These are phyloP conservation scores for Angomonas ambiguus DNA, from an alignment of 208 protist species.

Conservation along the genomic window DNA sequence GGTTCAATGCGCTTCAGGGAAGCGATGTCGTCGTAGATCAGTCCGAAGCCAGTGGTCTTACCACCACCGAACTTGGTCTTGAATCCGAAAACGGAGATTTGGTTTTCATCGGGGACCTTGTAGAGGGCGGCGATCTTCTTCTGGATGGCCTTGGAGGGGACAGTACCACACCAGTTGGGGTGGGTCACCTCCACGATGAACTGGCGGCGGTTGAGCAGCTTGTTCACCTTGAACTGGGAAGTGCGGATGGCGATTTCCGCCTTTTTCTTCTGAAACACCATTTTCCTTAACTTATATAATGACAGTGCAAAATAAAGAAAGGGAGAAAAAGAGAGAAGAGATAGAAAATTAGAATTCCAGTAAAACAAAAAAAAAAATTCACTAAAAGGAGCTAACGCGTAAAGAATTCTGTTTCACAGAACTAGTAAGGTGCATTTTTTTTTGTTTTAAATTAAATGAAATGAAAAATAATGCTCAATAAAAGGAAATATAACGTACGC, in stretches of 20 bases:
- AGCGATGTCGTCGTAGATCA: conserved; percentile 98
- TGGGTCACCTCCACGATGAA: conserved; percentile 95
- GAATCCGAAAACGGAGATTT: conserved; percentile 97
- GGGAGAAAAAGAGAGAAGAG: conserved; percentile 9
- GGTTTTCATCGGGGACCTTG: conserved; percentile 95
- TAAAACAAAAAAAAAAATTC: conserved; percentile 5
- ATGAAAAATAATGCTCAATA: conserved; percentile 3
- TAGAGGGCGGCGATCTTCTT: conserved; percentile 96
- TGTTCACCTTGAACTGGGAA: conserved; percentile 99
- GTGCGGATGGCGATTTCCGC: conserved; percentile 91
- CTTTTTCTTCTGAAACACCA: conserved; percentile 93
- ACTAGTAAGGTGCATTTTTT: not conserved
- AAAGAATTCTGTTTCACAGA: not conserved
- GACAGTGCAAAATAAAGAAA: conserved; percentile 10
- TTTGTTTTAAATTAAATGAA: conserved; percentile 19
- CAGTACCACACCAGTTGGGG: conserved; percentile 85
- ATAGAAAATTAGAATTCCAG: conserved; percentile 7
- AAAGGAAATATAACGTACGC: conserved; percentile 1
- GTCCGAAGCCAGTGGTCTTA: conserved; percentile 97
- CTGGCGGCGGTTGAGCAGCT: conserved; percentile 98
- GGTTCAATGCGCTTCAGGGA: conserved; percentile 96
- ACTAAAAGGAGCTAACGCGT: not conserved
- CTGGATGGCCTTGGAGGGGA: conserved; percentile 93
- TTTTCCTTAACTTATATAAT: not conserved
- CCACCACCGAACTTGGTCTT: conserved; percentile 99